Percentiles rank a stretch among this genome's conserved stretches.
Conservation (phyloP, 2,329 filamentous ascomycete species). For the Aspergillus sojae region DNA sequence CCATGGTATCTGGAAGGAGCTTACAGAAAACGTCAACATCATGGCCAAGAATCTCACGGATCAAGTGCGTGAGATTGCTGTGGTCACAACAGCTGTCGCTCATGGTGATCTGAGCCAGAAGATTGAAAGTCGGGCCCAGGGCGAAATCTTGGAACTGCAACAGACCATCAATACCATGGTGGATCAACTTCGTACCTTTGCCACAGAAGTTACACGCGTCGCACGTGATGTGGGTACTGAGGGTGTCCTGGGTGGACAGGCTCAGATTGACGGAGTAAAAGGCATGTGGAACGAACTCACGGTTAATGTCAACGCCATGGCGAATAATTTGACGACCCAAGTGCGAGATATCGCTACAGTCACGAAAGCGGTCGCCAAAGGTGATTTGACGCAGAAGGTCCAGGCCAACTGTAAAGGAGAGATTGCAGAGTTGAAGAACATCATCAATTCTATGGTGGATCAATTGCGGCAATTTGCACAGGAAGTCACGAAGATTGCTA, state of each 20-base stretch:
- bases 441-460: slow-evolving; percentile 99
- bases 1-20: slow-evolving; percentile 95
- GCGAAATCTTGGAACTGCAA: slow-evolving; percentile 80
- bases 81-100: slow-evolving; percentile 80
- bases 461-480: slow-evolving; percentile 95
- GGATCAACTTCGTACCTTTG: slow-evolving; percentile 80
- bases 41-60: slow-evolving; percentile 83
- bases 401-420: slow-evolving; percentile 90
- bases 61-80: slow-evolving; percentile 83
- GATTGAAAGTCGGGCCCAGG: slow-evolving; percentile 77
- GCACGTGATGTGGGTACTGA: slow-evolving; percentile 83
- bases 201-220: slow-evolving; percentile 80
- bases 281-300: slow-evolving; percentile 89
- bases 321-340: slow-evolving; percentile 82
- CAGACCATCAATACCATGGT: slow-evolving; percentile 91
- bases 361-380: slow-evolving; percentile 71
- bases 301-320: slow-evolving; percentile 86
- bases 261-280: slow-evolving; percentile 79
- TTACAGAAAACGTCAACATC: slow-evolving; percentile 86
- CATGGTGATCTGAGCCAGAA: slow-evolving; percentile 83
- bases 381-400: slow-evolving; percentile 95
- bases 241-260: slow-evolving; percentile 79
- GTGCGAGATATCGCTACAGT: slow-evolving; percentile 91
- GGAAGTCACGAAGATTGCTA: slow-evolving; percentile 94
- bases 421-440: slow-evolving; percentile 92